Evolutionary conservation across 352 stramenopile genomes (phyloP), one percentile per base, ranked within the genome.

Genomic region (Phytophthora boehmeriae): DNA sequence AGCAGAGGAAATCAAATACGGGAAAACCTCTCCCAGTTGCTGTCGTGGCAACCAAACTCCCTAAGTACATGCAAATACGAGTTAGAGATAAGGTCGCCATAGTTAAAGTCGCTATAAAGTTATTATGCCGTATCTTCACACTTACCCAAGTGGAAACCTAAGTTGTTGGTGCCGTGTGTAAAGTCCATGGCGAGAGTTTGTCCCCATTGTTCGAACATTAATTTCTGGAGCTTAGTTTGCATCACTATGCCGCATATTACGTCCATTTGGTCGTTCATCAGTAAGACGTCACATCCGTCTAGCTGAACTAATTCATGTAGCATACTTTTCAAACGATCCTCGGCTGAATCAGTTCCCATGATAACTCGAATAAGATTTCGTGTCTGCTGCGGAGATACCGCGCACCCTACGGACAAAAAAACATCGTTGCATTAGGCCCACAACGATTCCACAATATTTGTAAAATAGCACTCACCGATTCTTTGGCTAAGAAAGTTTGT

Each of bases 41-140:
- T 27, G 53, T 63, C 1, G 48, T 73, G 4, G 56, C 44, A n/a
- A 73, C 25, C 4, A 73, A 39, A 36, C 48, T 73, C 6, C 49
- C 47, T 68, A 27, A 38, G 17, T 46, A 52, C 44, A 27, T 19
- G 23, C n/a, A 42, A 10, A 42, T 3, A 17, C 22, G 10, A 44
- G 16, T 17, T 3, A 14, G n/a, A n/a, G n/a, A 22, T 44, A 44
- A 44, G 8, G 3, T 23, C 22, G 30, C 30, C 6, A 36, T 11
- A 11, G 11, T 36, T 6, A 36, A 42, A 42, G 35, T 42, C 14
- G 38, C 38, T 23, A 10, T 44, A 44, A 8, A 8, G 5, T n/a
- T n/a, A n/a, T 22, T 9, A n/a, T n/a, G 34, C 34, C 14, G 4
- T 39, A 39, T 4, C 22, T 39, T 4, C 4, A 13, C 8, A 8